Evolutionary conservation across 2,329 filamentous ascomycete species (phyloP).

Genomic region (Mycocentrospora acerina): DNA sequence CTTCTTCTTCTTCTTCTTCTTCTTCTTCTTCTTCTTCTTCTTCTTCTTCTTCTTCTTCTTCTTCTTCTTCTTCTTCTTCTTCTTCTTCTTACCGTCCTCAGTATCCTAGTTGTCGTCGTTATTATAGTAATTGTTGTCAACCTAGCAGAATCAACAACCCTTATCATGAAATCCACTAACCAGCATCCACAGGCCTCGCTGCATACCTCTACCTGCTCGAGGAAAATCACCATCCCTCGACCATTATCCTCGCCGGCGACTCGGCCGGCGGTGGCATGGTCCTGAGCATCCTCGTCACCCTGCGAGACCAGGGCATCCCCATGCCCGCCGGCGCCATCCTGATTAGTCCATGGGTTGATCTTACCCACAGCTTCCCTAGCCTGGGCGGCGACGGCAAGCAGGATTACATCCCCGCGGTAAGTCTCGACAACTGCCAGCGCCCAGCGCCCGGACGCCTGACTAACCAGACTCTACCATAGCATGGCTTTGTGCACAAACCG

Average conservation of each 20-base stretch:
- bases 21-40: no score
- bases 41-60: no score
- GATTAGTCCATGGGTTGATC: constrained; percentile 93
- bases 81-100: no score
- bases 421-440: no score
- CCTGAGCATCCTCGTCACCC: constrained; percentile 71
- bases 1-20: no score
- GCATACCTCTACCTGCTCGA: constrained; percentile 82
- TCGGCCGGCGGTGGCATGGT: constrained; percentile 94
- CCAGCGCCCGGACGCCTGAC: no score
- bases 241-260: constrained; percentile 86
- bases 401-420: constrained; percentile 78
- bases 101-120: no score
- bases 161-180: no score
- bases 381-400: constrained; percentile 69
- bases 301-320: constrained; percentile 81
- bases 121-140: no score
- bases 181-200: constrained; percentile 58
- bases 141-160: background rate
- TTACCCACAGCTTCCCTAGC: constrained; percentile 94
- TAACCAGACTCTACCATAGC: no score
- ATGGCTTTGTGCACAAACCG: constrained; percentile 88
- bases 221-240: constrained; percentile 68
- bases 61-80: no score
- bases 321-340: constrained; percentile 87